Base-by-base conservation (phyloP, 352 stramenopile species). In the Phytopythium ostracodes region DNA sequence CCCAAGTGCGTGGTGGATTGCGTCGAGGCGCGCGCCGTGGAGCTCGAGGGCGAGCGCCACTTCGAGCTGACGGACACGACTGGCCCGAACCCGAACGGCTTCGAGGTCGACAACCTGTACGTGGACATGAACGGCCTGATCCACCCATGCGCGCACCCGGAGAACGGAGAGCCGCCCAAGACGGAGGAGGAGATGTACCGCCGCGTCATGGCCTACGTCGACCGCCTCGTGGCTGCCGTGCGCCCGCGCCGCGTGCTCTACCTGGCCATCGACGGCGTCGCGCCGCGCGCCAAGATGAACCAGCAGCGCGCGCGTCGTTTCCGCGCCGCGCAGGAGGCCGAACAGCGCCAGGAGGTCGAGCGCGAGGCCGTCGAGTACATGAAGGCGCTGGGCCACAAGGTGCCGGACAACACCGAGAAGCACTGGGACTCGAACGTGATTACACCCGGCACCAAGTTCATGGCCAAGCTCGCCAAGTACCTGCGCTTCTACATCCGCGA, bases 121-220 rank as follows among this genome's bases (percentile, higher is more conserved):
- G 88, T 99, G 36, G 98, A 99, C 73, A 99, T 99, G 97, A 99
- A 99, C 75, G 98, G 98, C 4, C 97, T 99, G 56, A 99, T 99
- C 72, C 98, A 99, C 73, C 97, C 97, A 24, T 99, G 98, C 71
- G 95, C 94, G 7, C 98, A 99, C 77, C 96, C 97, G 22, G 97
- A 99, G 77, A 81, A 88, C 58, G 85, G 83, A 38, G 84, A 92
- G 47, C 71, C 82, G 56, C 97, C 97, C 4, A 88, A 90, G 57
- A 99, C 90, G 20, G 97, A 99, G 69, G 89, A 98, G 65, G 96
- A 99, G 73, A 99, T 99, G 97, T 99, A 98, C 71, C 80, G 96
- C 55, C 98, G 98, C 66, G 80, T 97, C 44, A 95, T 96, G 78
- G 75, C 77, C 25, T 99, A 99, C 64, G 87, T 99, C 15, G 97